phyloP scores from a whole-genome alignment of 306 rosid species.

The Trifolium fragiferum region DNA sequence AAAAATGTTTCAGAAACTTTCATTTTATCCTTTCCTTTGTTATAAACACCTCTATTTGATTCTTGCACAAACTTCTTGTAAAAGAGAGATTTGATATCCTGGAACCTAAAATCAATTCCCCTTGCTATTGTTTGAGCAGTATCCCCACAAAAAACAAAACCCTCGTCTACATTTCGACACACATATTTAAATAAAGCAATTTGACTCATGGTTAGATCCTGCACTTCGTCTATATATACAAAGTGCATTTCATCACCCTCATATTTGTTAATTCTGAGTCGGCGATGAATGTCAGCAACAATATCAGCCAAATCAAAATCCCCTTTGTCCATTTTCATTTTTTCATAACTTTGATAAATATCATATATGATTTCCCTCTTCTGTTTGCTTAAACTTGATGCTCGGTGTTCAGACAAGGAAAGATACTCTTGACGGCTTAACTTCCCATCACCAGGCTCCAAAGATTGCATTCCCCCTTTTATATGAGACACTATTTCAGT shows the following conservation, averaged over 20 bases:
- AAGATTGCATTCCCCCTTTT: conserved; percentile 61
- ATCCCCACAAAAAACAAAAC: conserved; percentile 85
- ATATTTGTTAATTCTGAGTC: conserved; percentile 52
- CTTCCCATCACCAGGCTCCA: conserved; percentile 51
- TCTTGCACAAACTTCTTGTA: conserved; percentile 62
- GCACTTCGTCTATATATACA: conserved; percentile 86
- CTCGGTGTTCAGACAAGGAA: conserved; percentile 47
- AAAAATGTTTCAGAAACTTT: conserved; percentile 53
- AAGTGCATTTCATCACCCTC: conserved; percentile 61
- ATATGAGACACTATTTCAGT: conserved; percentile 75
- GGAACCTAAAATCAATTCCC: conserved; percentile 80
- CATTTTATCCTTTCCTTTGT: conserved; percentile 53
- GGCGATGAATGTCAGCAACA: conserved; percentile 66
- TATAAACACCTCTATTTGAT: conserved; percentile 35
- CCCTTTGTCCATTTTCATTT: conserved; percentile 61
- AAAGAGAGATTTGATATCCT: conserved; percentile 67
- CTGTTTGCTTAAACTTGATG: conserved; percentile 51
- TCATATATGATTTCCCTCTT: conserved; percentile 63
- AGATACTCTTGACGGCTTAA: conserved; percentile 60
- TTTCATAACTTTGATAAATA: conserved; percentile 67
- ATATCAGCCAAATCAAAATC: conserved; percentile 81
- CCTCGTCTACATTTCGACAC: conserved; percentile 78
- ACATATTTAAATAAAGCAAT: conserved; percentile 71
- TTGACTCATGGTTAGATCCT: conserved; percentile 82
- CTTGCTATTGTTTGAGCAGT: conserved; percentile 87